Conservation (phyloP, 1,139 yeast species). For the Yamadazyma epiphylla region DNA sequence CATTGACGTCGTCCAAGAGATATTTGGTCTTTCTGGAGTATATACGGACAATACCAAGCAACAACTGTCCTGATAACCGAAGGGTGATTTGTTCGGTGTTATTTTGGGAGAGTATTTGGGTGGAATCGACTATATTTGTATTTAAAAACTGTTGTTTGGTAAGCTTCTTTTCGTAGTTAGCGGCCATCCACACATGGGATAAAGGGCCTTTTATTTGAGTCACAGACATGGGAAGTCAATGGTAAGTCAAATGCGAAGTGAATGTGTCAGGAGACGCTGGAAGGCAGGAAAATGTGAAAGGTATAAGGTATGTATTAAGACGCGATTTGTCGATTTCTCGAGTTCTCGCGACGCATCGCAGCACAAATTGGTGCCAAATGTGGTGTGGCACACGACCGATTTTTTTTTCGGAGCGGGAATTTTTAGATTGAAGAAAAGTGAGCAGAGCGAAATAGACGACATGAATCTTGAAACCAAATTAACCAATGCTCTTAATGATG, state of each 20-base stretch:
- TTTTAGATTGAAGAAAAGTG: too few species aligned
- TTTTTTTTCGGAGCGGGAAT: too few species aligned
- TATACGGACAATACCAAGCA: constrained; percentile 85
- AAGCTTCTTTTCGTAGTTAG: constrained; percentile 78
- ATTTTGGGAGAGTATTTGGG: constrained; percentile 11
- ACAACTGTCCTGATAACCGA: constrained; percentile 81
- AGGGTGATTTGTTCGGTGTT: constrained; percentile 48
- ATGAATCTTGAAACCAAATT: constrained; percentile 43
- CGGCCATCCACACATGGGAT: constrained; percentile 92
- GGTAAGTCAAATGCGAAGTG: too few species aligned
- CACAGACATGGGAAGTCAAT: constrained; percentile 6
- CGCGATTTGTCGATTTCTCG: too few species aligned
- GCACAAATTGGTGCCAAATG: too few species aligned
- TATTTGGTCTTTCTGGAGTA: constrained; percentile 85
- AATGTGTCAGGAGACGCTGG: too few species aligned
- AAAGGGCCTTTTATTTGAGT: constrained; percentile 56
- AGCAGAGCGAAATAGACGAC: background rate
- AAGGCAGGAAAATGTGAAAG: too few species aligned
- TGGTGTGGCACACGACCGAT: too few species aligned
- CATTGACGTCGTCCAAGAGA: constrained; percentile 79
- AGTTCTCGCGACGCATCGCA: too few species aligned
- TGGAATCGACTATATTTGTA: constrained; percentile 66
- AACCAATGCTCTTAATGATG: constrained; percentile 37
- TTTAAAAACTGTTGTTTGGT: constrained; percentile 72
- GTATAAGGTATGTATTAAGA: too few species aligned